Conservation (phyloP, 1,284 basidiomycete species). For the Cutaneotrichosporon daszewskae region DNA sequence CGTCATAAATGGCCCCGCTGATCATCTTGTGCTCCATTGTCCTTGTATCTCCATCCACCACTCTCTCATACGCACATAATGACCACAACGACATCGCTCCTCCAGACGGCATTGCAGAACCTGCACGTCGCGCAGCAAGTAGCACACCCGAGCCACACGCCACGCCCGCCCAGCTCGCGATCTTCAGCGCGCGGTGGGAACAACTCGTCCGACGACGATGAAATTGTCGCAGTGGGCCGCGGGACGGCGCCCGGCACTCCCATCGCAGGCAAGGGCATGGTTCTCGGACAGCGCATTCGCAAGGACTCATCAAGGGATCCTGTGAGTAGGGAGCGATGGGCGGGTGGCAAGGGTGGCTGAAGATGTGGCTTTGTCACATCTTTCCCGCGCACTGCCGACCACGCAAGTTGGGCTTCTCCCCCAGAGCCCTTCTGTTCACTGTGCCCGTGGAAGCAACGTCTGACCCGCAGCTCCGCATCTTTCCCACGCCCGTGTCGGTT, state of each 20-base stretch:
- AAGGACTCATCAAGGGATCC: conserved; percentile 32
- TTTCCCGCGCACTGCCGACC: too few relatives aligned
- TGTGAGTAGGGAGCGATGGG: too few relatives aligned
- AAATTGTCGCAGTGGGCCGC: conserved; percentile 40
- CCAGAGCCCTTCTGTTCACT: too few relatives aligned
- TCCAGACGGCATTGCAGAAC: conserved; percentile 47
- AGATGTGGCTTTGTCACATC: too few relatives aligned
- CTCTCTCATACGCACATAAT: conserved; percentile 11
- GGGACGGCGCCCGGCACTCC: conserved; percentile 45
- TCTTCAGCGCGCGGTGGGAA: conserved; percentile 20
- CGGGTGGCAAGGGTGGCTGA: background rate
- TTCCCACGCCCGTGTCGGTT: conserved; percentile 75
- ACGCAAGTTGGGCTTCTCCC: too few relatives aligned
- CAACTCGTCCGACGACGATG: conserved; percentile 47
- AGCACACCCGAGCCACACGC: conserved; percentile 31
- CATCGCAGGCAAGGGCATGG: conserved; percentile 18
- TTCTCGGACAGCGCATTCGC: conserved; percentile 23
- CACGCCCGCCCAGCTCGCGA: conserved; percentile 28
- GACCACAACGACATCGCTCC: conserved; percentile 37
- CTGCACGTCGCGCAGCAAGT: conserved; percentile 43
- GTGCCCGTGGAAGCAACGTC: background rate
- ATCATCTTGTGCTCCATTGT: too few relatives aligned
- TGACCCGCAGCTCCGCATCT: conserved; percentile 52
- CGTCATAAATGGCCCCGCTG: background rate
- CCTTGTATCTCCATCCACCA: too few relatives aligned